phyloP scores from a whole-genome alignment of 2,329 filamentous ascomycete species.

The Cladosporium halotolerans region DNA sequence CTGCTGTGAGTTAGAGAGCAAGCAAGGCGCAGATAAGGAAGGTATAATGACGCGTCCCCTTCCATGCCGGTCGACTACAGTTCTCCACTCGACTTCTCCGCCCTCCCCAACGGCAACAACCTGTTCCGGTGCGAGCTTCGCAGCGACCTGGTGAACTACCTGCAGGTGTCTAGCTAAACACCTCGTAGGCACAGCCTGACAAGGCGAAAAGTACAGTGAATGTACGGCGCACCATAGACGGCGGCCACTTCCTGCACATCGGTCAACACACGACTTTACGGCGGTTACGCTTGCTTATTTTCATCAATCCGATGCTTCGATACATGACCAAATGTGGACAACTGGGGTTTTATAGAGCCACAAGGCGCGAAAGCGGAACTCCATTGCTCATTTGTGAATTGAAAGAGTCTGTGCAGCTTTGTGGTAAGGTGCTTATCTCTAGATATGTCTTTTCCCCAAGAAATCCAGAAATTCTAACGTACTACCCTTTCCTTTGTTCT shows the following conservation, averaged over 20 bases:
- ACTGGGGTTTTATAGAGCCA: no score
- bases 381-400: no score
- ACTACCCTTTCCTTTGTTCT: no score
- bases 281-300: constrained; percentile 1
- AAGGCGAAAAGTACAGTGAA: constrained; percentile 5
- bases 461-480: no score
- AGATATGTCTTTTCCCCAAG: no score
- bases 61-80: constrained; percentile 18
- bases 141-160: constrained; percentile 6
- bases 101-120: constrained; percentile 1
- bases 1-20: no score
- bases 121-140: background rate
- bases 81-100: constrained; percentile 2
- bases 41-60: background rate
- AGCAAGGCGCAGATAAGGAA: no score
- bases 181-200: background rate
- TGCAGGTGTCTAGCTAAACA: constrained; percentile 2
- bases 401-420: no score
- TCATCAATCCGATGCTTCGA: no score
- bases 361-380: no score
- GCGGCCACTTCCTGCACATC: background rate
- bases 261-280: constrained; percentile 2
- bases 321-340: no score
- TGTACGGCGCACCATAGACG: background rate
- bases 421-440: no score